A percentile compares a stretch with the other conserved stretches of the same genome.
phyloP scores from a whole-genome alignment of 768 basidiomycete genomes.

The Suillus lakei region DNA sequence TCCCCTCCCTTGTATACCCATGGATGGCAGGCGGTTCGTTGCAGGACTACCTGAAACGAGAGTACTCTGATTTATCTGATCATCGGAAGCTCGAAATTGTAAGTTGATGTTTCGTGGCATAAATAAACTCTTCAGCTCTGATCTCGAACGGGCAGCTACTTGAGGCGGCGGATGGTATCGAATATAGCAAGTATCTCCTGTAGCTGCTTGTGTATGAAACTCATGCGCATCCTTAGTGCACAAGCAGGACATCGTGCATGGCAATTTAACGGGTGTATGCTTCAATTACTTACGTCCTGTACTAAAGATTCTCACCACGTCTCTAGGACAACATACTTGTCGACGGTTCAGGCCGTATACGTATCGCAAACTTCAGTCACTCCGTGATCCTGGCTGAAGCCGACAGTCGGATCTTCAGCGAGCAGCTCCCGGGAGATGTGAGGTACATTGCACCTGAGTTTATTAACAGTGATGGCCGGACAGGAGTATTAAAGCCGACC shows the following conservation, averaged over 20 bases:
- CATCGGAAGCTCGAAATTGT: background rate
- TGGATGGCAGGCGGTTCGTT: background rate
- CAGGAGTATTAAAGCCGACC: background rate
- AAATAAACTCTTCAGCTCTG: background rate
- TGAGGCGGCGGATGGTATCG: background rate
- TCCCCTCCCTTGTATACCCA: background rate
- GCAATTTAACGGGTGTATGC: constrained; percentile 1
- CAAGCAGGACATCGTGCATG: background rate
- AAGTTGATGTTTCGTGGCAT: background rate
- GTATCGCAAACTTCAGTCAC: background rate
- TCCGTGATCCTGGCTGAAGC: background rate
- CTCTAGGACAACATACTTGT: background rate
- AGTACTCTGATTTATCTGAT: background rate
- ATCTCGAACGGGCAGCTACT: background rate
- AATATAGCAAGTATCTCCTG: background rate
- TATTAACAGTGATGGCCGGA: background rate
- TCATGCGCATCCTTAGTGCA: background rate
- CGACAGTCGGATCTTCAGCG: background rate
- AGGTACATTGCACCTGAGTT: background rate
- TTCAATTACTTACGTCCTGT: background rate
- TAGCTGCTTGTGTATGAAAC: background rate
- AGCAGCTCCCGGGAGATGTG: background rate
- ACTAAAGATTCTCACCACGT: background rate
- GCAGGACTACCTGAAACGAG: background rate
- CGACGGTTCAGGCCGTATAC: background rate